Base-by-base conservation (phyloP, 257 asterid genomes). In the Plantago ovata region DNA sequence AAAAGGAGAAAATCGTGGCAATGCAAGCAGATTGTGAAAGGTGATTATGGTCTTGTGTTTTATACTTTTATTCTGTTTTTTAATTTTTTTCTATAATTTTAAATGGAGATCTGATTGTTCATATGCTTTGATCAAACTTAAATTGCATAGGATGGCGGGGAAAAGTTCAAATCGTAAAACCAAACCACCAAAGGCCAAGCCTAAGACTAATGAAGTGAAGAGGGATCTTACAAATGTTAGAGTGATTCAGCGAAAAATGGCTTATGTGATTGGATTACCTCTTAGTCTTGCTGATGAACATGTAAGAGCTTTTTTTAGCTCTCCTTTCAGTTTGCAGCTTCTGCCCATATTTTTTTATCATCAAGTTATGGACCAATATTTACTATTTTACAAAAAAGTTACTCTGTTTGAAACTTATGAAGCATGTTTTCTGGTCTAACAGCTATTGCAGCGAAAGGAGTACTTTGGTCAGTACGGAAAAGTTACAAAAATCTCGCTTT, bases 381-480 rank as follows among this genome's bases (percentile, higher is more conserved):
- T n/a, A n/a, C n/a, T 28, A 28, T 28, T 28, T 28, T 28, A 3
- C n/a, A 1, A 28, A 28, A 28, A 28, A 28, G 7, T 28, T 8
- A 3, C 4, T 24, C 32, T 28, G 36, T 28, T 28, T 28, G 7
- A 28, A 28, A 28, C 36, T 28, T 6, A 28, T 28, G 7, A 3
- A 70, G 41, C 48, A 23, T 22, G 45, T 55, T 52, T 67, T 40
- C 63, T 59, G 41, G 16, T 55, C 63, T 61, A 62, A 73, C 86
- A 92, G 98, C 73, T 92, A 60, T 70, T 92, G 78, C 72, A 67
- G 62, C 84, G 84, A 69, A 92, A 75, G 68, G 94, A 92, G 56
- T 87, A 85, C 74, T 92, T 92, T 76, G 95, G 96, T 72, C 95
- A 85, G 76, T 92, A 92, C 64, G 96, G 98, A 38, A 92, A 85